These are phyloP conservation scores for Aspergillus panamensis DNA, from an alignment of 495 filamentous ascomycete species.

Conservation along the genomic window DNA sequence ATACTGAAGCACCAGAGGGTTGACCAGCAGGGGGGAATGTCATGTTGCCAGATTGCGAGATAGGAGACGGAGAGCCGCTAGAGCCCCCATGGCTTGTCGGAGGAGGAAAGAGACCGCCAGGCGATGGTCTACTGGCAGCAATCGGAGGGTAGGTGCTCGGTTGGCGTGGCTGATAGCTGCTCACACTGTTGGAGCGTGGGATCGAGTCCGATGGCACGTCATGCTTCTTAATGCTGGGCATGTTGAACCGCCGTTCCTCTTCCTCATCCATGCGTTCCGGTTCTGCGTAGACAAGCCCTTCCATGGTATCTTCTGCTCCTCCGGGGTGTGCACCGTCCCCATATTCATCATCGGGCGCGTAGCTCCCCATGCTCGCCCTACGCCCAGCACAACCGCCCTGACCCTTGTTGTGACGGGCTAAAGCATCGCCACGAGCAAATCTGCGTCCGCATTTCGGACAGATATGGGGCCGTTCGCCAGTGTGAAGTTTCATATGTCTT, in stretches of 20 bases:
- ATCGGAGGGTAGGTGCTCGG: slow-evolving; percentile 78
- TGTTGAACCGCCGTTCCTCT: slow-evolving; percentile 54
- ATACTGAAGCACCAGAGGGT: slow-evolving; percentile 53
- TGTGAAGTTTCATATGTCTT: slow-evolving; percentile 92
- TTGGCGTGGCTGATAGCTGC: slow-evolving; percentile 56
- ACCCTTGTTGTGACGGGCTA: slow-evolving; percentile 93
- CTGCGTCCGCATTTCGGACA: slow-evolving; percentile 90
- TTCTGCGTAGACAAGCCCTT: slow-evolving; percentile 66
- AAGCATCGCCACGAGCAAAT: slow-evolving; percentile 91
- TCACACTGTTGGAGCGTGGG: slow-evolving; percentile 44
- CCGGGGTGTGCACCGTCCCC: slow-evolving; percentile 42
- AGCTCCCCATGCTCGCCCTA: slow-evolving; percentile 80
- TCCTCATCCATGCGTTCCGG: slow-evolving; percentile 65
- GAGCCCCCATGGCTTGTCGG: slow-evolving; percentile 46
- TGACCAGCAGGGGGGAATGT: slow-evolving; percentile 46
- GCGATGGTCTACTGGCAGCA: slow-evolving; percentile 42
- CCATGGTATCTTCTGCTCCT: slow-evolving; percentile 70
- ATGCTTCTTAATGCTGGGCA: slow-evolving; percentile 71
- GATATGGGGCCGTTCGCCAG: slow-evolving; percentile 90
- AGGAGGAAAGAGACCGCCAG: slow-evolving; percentile 61
- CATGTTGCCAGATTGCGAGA: slow-evolving; percentile 47
- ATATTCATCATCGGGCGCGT: slow-evolving; percentile 74
- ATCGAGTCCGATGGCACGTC: slow-evolving; percentile 46
- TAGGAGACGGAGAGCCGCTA: slow-evolving; percentile 50
- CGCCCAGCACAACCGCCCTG: slow-evolving; percentile 93